Percentiles rank a stretch among this genome's conserved stretches.
Evolutionary conservation across 208 protist genomes (phyloP).

Genomic region (Leishmania guyanensis): DNA sequence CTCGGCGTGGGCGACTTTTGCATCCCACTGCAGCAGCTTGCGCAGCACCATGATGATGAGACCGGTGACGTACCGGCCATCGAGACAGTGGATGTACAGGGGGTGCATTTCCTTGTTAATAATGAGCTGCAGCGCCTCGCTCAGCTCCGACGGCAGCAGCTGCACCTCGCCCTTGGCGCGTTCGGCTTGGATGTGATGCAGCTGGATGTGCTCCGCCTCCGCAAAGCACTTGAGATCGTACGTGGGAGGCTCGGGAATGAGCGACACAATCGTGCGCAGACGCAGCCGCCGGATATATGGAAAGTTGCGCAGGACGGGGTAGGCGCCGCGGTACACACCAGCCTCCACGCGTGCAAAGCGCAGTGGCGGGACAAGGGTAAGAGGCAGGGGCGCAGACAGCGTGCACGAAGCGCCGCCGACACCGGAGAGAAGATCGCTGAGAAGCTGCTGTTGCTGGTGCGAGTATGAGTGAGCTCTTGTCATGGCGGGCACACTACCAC

Average conservation of each 20-base stretch:
- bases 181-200: slow-evolving; percentile 75
- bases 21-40: slow-evolving; percentile 78
- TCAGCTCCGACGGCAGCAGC: slow-evolving; percentile 77
- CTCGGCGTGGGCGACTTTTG: slow-evolving; percentile 52
- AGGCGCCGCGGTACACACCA: slow-evolving; percentile 83
- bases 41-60: slow-evolving; percentile 79
- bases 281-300: slow-evolving; percentile 54
- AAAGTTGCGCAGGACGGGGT: slow-evolving; percentile 86
- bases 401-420: neutral
- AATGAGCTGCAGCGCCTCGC: slow-evolving; percentile 59
- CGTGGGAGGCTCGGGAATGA: slow-evolving; percentile 84
- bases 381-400: slow-evolving; percentile 27
- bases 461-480: neutral
- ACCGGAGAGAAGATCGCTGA: neutral
- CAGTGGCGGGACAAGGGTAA: slow-evolving; percentile 73
- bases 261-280: slow-evolving; percentile 72
- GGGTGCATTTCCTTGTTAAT: slow-evolving; percentile 66
- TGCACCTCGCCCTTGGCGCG: slow-evolving; percentile 85
- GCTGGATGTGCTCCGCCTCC: slow-evolving; percentile 46
- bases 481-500: neutral
- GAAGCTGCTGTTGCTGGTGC: slow-evolving; percentile 5
- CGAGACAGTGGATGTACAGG: slow-evolving; percentile 88
- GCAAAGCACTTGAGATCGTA: slow-evolving; percentile 78
- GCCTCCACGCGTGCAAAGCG: slow-evolving; percentile 79
- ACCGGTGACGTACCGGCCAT: slow-evolving; percentile 77